Evolutionary conservation across 2,329 filamentous ascomycete species (phyloP), one percentile per base, ranked within the genome.

Genomic region (Teratosphaeria destructans): DNA sequence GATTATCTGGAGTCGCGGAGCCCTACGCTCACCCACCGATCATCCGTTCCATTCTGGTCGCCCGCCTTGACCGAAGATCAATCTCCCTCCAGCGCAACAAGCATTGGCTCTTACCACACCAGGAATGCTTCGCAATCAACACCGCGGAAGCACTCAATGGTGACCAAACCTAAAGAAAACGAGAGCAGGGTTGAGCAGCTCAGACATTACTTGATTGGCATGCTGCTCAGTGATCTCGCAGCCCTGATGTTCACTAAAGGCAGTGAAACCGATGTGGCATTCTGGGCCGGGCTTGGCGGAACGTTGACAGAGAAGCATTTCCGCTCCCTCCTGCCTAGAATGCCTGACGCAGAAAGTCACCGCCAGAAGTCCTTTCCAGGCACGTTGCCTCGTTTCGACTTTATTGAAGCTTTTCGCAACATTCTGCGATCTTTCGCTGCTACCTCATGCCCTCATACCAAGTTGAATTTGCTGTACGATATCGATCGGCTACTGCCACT

Each of bases 191-290:
- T 66, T 3, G 66, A 69, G 19, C 61, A 55, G 8, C 60, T 71
- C 8, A 63, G 66, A 12, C 88, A 92, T 70, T 88, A 86, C 0
- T 76, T 97, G 47, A 93, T 87, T 1, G 92, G 90, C 64, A 79
- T 99, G 19, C 76, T 97, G 1, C 77, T 97, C 29, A 97, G 93
- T 56, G 94, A 99, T 71, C 79, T 97, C 3, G 91, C 92, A 5
- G 91, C 87, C 49, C 83, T 90, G 34, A 87, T 96, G 1, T 94
- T 95, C 73, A 85, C 86, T n/a, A 84, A 83, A 56, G 94, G 94
- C 3, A 95, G 91, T 52, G 94, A 99, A 76, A 97, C 93, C 0
- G 94, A 97, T 72, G 80, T 80, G 3, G 96, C 93, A 88, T 94
- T 96, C 65, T 75, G 76, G 55, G 80, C 83, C 57, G 82, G 83